phyloP scores from a whole-genome alignment of 176 grass and related monocot species.

The Themeda triandra region DNA sequence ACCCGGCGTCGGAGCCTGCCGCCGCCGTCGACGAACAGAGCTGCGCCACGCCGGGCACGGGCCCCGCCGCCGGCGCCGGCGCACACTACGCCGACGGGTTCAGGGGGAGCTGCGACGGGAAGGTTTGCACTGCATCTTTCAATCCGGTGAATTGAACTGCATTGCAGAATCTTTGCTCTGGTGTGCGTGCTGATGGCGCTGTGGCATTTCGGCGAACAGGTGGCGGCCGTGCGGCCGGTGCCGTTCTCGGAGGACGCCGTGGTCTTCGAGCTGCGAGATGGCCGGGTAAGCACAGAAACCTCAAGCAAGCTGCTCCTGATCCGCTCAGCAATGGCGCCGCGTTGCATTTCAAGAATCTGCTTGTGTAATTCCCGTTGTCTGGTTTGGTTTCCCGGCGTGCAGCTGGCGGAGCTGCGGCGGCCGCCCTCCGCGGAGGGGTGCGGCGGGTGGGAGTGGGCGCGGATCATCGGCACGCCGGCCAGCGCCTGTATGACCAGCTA shows the following conservation, averaged over 20 bases:
- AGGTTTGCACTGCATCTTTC: conserved; percentile 41
- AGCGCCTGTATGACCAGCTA: conserved; percentile 81
- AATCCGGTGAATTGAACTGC: not conserved
- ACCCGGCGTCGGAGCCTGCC: conserved; percentile 36
- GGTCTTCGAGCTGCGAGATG: conserved; percentile 83
- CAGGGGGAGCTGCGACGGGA: conserved; percentile 64
- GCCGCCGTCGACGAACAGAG: conserved; percentile 11
- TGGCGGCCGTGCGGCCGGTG: conserved; percentile 61
- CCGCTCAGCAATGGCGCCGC: not conserved
- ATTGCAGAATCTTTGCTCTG: not conserved
- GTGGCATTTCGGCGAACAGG: conserved; percentile 50
- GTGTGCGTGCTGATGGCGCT: not conserved
- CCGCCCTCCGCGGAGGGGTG: conserved; percentile 27
- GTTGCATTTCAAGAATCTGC: not conserved
- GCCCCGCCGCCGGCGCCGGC: not conserved
- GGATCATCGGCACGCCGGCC: conserved; percentile 78
- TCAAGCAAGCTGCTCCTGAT: not conserved
- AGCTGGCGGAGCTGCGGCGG: conserved; percentile 87
- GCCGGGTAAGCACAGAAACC: conserved; percentile 48
- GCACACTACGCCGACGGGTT: conserved; percentile 32
- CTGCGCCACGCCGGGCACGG: conserved; percentile 28
- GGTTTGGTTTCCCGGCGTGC: conserved; percentile 2
- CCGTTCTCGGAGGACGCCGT: conserved; percentile 81
- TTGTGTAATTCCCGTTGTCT: not conserved
- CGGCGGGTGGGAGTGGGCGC: conserved; percentile 62